A percentile compares a stretch with the other conserved stretches of the same genome.
Conservation (phyloP, 345 rosid genomes). For the Pugionium cornutum region DNA sequence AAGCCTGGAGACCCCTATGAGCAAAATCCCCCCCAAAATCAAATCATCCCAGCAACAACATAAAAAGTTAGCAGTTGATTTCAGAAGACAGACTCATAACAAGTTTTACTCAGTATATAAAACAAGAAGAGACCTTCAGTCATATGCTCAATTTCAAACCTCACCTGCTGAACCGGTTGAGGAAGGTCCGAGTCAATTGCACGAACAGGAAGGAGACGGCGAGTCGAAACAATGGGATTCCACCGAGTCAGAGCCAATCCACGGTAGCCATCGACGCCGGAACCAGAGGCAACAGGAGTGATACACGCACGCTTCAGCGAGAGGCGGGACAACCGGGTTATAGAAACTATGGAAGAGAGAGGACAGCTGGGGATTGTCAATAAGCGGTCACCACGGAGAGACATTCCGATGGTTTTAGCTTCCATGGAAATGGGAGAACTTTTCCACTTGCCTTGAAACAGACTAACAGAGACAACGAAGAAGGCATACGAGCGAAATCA, state of each 20-base stretch:
- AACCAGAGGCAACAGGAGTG: background rate
- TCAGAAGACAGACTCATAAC: background rate
- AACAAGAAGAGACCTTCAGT: background rate
- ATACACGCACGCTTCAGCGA: constrained; percentile 24
- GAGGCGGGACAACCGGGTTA: constrained; percentile 22
- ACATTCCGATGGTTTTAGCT: constrained; percentile 36
- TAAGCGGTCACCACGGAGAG: constrained; percentile 14
- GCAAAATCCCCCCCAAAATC: constrained; percentile 8
- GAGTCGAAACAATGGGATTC: constrained; percentile 41
- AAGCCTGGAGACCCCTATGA: constrained; percentile 48
- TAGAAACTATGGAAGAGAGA: constrained; percentile 25
- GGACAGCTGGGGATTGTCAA: constrained; percentile 12
- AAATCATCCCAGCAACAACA: constrained; percentile 3
- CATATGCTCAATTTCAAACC: background rate
- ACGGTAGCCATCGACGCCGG: constrained; percentile 10
- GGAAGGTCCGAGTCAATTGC: constrained; percentile 46
- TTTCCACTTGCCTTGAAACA: background rate
- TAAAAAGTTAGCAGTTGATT: background rate
- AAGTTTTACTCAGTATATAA: background rate
- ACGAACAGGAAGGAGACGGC: constrained; percentile 40
- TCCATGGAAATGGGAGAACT: constrained; percentile 44
- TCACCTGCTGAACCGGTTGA: constrained; percentile 45
- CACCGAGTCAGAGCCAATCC: constrained; percentile 25
- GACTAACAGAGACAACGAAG: background rate
- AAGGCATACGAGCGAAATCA: constrained; percentile 11